Percentiles rank a stretch among this genome's conserved stretches.
These are phyloP conservation scores for Aspergillus funiculosus DNA, from an alignment of 495 filamentous ascomycete species.

Conservation along the genomic window DNA sequence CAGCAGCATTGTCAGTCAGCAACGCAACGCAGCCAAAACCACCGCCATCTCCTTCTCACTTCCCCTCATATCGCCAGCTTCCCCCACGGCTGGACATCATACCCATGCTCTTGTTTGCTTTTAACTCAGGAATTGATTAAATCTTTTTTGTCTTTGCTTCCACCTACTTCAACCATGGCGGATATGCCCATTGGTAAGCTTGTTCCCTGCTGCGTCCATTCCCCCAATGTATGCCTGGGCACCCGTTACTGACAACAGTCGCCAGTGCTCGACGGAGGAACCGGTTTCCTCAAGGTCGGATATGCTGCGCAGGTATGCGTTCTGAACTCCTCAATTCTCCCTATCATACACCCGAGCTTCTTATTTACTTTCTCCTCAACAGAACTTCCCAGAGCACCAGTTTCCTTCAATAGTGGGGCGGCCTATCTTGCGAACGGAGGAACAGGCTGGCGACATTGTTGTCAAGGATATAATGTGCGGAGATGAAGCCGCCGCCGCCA, in stretches of 20 bases:
- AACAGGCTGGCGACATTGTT: constrained; percentile 66
- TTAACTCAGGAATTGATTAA: constrained; percentile 21
- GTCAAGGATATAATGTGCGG: constrained; percentile 99
- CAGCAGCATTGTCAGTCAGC: constrained; percentile 7
- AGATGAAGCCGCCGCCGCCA: constrained; percentile 91
- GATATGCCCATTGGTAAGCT: constrained; percentile 65
- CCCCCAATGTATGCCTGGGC: constrained; percentile 13
- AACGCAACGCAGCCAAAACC: constrained; percentile 3
- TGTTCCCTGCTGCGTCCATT: constrained; percentile 10
- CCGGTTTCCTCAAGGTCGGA: constrained; percentile 98
- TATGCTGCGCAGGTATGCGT: constrained; percentile 73
- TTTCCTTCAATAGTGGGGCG: constrained; percentile 98
- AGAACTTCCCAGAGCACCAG: constrained; percentile 99
- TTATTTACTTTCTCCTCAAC: constrained; percentile 13
- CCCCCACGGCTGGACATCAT: constrained; percentile 11
- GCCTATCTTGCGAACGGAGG: constrained; percentile 94
- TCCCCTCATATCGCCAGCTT: constrained; percentile 14
- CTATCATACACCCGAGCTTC: constrained; percentile 7
- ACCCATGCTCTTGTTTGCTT: constrained; percentile 19
- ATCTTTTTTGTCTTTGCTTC: not conserved
- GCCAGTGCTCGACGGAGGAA: constrained; percentile 97
- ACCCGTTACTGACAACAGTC: constrained; percentile 22
- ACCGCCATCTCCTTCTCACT: constrained; percentile 13
- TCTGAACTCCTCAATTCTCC: constrained; percentile 17
- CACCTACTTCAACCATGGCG: constrained; percentile 48